Conservation (phyloP, 2,329 filamentous ascomycete genomes). For the Zymoseptoria pseudotritici region DNA sequence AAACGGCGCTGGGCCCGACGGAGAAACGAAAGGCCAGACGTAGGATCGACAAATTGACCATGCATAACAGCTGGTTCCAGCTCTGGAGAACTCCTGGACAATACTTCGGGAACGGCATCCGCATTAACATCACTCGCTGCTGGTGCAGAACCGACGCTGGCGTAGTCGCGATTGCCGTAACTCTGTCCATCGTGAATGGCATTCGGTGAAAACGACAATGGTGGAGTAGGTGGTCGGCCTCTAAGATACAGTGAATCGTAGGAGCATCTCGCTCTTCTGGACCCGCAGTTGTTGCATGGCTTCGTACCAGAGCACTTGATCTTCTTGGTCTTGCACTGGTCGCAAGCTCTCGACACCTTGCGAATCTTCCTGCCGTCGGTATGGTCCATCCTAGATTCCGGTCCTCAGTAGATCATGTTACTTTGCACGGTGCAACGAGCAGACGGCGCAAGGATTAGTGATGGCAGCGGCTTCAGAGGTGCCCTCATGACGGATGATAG, state of each 20-base stretch:
- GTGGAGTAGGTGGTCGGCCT: background rate
- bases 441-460: too few relatives aligned
- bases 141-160: background rate
- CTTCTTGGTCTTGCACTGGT: slow-evolving; percentile 22
- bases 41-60: slow-evolving; percentile 50
- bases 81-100: slow-evolving; percentile 35
- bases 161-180: background rate
- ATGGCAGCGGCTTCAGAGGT: too few relatives aligned
- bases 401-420: too few relatives aligned
- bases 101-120: slow-evolving; percentile 9
- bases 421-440: too few relatives aligned
- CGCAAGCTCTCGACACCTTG: background rate
- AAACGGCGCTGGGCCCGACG: slow-evolving; percentile 62
- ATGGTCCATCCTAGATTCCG: background rate
- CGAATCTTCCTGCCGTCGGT: background rate
- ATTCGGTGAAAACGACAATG: background rate
- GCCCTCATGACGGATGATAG: too few relatives aligned
- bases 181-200: background rate
- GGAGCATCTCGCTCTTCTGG: background rate
- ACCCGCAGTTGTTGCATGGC: slow-evolving; percentile 30
- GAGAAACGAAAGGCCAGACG: slow-evolving; percentile 49
- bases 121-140: background rate
- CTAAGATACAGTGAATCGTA: background rate
- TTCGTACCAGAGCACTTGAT: slow-evolving; percentile 31
- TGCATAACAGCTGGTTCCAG: slow-evolving; percentile 44